These are phyloP conservation scores for Pseudopyrenochaeta lycopersici DNA, from an alignment of 2,329 filamentous ascomycete genomes.

Conservation along the genomic window DNA sequence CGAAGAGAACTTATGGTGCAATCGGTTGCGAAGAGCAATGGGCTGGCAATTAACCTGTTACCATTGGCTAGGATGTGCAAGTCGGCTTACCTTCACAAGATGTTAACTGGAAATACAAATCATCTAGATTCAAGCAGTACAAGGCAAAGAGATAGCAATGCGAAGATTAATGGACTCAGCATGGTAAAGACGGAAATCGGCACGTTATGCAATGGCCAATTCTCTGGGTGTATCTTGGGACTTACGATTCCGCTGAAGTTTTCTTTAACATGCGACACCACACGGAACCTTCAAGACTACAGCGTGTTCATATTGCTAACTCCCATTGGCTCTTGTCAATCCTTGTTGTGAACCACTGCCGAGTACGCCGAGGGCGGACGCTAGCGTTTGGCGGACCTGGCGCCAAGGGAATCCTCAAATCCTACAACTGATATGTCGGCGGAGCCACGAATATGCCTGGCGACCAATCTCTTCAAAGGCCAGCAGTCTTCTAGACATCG, in stretches of 20 bases:
- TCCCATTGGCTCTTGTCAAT: slow-evolving; percentile 21
- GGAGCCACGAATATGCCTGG: slow-evolving; percentile 16
- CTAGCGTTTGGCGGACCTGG: slow-evolving; percentile 19
- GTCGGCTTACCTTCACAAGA: not conserved
- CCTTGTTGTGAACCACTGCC: slow-evolving; percentile 5
- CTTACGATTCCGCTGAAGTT: slow-evolving; percentile 4
- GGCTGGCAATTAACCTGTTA: not conserved
- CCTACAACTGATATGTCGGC: slow-evolving; percentile 9
- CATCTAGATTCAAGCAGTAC: not conserved
- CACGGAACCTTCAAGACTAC: slow-evolving; percentile 9
- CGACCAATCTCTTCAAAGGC: slow-evolving; percentile 1
- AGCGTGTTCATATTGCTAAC: slow-evolving; percentile 12
- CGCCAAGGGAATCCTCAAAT: slow-evolving; percentile 25
- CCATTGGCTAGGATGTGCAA: not conserved
- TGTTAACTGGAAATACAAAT: not conserved
- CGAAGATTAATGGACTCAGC: not conserved
- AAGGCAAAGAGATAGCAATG: not conserved
- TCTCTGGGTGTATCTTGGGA: slow-evolving; percentile 11
- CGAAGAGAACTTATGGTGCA: too few relatives aligned
- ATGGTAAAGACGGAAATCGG: slow-evolving; percentile 28
- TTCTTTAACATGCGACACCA: slow-evolving; percentile 10
- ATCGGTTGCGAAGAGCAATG: not conserved
- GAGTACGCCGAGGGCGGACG: slow-evolving; percentile 24
- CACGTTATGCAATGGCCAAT: slow-evolving; percentile 5
- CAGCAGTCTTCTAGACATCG: slow-evolving; percentile 7